These are phyloP conservation scores for Gaertneriomyces sp. DNA, from an alignment of 192 early-diverging fungal genomes.

Conservation along the genomic window DNA sequence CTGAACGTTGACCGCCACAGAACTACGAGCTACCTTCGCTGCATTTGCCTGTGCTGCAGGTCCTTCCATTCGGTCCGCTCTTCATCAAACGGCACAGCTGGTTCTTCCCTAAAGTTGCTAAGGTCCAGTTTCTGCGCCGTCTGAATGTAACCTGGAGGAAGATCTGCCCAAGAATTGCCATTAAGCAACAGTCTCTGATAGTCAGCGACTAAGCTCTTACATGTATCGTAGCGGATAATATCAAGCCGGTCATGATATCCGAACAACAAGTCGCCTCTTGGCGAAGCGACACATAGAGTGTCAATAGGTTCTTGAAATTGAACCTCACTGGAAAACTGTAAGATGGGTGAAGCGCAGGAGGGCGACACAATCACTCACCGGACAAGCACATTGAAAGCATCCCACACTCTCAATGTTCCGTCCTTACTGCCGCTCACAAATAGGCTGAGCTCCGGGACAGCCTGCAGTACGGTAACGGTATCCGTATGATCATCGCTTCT, in stretches of 20 bases:
- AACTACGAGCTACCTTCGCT: too few species aligned
- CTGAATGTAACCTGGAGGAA: constrained; percentile 34
- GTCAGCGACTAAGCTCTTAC: constrained; percentile 3
- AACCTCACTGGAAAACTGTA: constrained; percentile 36
- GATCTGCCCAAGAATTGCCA: constrained; percentile 11
- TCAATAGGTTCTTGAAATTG: constrained; percentile 45
- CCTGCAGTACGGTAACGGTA: constrained; percentile 34
- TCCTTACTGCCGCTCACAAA: constrained; percentile 42
- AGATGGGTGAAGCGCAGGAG: background rate
- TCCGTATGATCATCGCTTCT: constrained; percentile 51
- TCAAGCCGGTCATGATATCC: constrained; percentile 44
- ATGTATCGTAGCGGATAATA: constrained; percentile 33
- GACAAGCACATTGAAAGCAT: constrained; percentile 39
- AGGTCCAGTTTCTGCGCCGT: constrained; percentile 19
- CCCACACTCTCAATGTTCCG: constrained; percentile 46
- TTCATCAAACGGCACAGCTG: constrained; percentile 46
- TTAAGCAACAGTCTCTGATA: background rate
- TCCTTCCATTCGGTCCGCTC: constrained; percentile 22
- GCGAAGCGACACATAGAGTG: constrained; percentile 34
- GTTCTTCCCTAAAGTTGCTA: constrained; percentile 22
- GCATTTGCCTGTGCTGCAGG: background rate
- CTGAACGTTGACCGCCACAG: too few species aligned
- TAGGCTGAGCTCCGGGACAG: constrained; percentile 29
- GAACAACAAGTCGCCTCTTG: constrained; percentile 40
- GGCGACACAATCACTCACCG: constrained; percentile 26